Percentiles rank a stretch among this genome's conserved stretches.
Conservation (phyloP, 2,329 filamentous ascomycete genomes). For the Paecilomyces sp. region DNA sequence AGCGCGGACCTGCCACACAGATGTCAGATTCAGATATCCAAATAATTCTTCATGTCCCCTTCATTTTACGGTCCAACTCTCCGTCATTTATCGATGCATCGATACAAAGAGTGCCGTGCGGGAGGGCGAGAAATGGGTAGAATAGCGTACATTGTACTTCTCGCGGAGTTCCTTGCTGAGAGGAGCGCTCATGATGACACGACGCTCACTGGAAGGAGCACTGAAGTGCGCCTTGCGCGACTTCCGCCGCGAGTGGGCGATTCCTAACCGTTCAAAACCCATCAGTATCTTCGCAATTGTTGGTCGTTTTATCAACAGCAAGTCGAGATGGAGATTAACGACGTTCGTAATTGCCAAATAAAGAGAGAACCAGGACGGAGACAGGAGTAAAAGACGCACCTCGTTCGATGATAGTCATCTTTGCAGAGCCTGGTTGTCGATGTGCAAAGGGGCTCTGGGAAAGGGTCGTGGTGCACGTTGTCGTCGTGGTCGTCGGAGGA, state of each 20-base stretch:
- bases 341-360: neutral
- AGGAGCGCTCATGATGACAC: constrained; percentile 93
- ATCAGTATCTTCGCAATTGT: constrained; percentile 10
- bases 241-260: constrained; percentile 84
- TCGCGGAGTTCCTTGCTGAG: constrained; percentile 95
- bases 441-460: constrained; percentile 10
- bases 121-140: neutral
- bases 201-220: constrained; percentile 88
- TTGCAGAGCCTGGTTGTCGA: constrained; percentile 16
- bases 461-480: constrained; percentile 13
- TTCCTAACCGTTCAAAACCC: constrained; percentile 18
- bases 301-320: constrained; percentile 1
- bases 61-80: neutral
- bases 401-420: constrained; percentile 24
- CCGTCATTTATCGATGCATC: neutral
- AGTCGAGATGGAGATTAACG: neutral
- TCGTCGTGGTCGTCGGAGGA: constrained; percentile 13
- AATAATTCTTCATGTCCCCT: constrained; percentile 5
- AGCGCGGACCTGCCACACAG: constrained; percentile 14
- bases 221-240: constrained; percentile 97
- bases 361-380: neutral
- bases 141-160: constrained; percentile 84
- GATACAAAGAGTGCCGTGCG: neutral
- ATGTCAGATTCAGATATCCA: constrained; percentile 9
- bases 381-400: constrained; percentile 14